Conservation (phyloP, 768 basidiomycete genomes). For the Suillus discolor region DNA sequence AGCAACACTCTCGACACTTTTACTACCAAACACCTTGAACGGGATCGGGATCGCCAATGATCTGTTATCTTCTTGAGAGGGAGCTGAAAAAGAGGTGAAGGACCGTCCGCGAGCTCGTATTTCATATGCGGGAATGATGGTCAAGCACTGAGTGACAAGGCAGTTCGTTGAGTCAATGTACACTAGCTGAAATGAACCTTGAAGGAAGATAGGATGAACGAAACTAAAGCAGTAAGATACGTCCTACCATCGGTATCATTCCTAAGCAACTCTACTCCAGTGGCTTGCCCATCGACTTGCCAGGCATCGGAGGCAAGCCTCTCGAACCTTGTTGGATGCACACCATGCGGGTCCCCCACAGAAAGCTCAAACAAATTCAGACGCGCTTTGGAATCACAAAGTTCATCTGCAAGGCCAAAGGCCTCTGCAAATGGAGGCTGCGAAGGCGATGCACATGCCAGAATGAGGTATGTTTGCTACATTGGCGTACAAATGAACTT, state of each 20-base stretch:
- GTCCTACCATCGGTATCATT: slow-evolving; percentile 50
- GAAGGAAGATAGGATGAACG: slow-evolving; percentile 17
- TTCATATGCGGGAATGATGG: slow-evolving; percentile 30
- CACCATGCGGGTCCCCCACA: slow-evolving; percentile 22
- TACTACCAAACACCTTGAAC: slow-evolving; percentile 57
- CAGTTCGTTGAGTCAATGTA: slow-evolving; percentile 45
- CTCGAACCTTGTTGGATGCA: slow-evolving; percentile 36
- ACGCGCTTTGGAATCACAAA: slow-evolving; percentile 10
- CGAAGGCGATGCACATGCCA: slow-evolving; percentile 48
- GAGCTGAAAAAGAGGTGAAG: slow-evolving; percentile 17
- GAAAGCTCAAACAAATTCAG: slow-evolving; percentile 30
- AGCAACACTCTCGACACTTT: slow-evolving; percentile 49
- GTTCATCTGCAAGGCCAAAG: slow-evolving; percentile 22
- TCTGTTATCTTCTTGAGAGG: slow-evolving; percentile 26
- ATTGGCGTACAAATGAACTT: background rate
- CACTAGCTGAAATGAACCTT: slow-evolving; percentile 32
- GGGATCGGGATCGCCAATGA: slow-evolving; percentile 60
- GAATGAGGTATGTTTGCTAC: slow-evolving; percentile 35
- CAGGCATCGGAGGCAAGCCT: slow-evolving; percentile 50
- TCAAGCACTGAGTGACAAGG: slow-evolving; percentile 46
- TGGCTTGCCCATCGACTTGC: slow-evolving; percentile 50
- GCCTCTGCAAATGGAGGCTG: slow-evolving; percentile 20
- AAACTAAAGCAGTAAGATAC: background rate
- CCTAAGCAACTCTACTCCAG: slow-evolving; percentile 46
- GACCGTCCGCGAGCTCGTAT: slow-evolving; percentile 18